phyloP scores from a whole-genome alignment of 257 asterid genomes.

The Nemophila menziesii region DNA sequence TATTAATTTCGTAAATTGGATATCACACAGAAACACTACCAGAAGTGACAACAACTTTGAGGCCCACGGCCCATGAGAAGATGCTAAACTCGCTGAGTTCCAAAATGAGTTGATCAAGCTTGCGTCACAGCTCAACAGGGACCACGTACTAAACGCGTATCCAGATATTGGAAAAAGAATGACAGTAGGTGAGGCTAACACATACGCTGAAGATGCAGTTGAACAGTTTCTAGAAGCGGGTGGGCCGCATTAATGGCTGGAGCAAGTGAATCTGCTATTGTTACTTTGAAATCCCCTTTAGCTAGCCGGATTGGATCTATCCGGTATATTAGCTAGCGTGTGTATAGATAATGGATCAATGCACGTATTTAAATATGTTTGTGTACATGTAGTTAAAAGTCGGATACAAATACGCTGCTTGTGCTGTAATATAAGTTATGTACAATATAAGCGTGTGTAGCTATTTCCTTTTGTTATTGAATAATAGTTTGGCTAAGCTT shows the following conservation, averaged over 20 bases:
- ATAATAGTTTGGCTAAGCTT: no score
- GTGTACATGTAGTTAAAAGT: no score
- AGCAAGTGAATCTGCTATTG: constrained; percentile 74
- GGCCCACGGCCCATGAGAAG: constrained; percentile 66
- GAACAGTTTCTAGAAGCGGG: constrained; percentile 87
- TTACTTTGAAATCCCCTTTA: constrained; percentile 80
- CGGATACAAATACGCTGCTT: constrained; percentile 31
- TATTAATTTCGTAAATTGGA: background rate
- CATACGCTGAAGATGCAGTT: constrained; percentile 77
- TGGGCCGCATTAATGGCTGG: constrained; percentile 78
- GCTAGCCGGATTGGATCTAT: no score
- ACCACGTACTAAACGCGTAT: constrained; percentile 58
- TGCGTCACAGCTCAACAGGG: constrained; percentile 94
- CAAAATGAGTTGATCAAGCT: constrained; percentile 80
- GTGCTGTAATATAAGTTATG: no score
- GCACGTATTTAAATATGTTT: no score
- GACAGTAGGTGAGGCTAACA: constrained; percentile 54
- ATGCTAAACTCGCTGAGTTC: constrained; percentile 55
- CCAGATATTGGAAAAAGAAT: constrained; percentile 67
- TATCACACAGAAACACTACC: constrained; percentile 51
- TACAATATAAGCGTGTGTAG: no score
- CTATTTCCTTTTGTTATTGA: no score
- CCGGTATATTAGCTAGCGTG: no score
- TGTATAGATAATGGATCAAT: no score
- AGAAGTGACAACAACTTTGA: constrained; percentile 40